A percentile compares a stretch with the other conserved stretches of the same genome.
Evolutionary conservation across 2,329 filamentous ascomycete species (phyloP).

Genomic region (Fusarium staphyleae): DNA sequence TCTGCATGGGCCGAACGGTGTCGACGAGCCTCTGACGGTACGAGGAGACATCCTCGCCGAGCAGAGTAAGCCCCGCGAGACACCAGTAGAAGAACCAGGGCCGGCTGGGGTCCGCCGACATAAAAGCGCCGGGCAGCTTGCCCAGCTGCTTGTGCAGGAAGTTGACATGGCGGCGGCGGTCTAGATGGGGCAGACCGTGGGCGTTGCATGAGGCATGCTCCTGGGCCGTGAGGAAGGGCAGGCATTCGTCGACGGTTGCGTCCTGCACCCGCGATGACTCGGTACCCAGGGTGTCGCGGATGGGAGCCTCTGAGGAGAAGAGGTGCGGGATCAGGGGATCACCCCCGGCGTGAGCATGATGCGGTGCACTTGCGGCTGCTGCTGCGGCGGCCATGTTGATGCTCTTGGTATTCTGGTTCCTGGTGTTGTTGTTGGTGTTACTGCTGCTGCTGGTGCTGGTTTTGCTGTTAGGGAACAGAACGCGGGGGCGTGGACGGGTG

Average conservation of each 20-base stretch:
- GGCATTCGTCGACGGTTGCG: slow-evolving; percentile 70
- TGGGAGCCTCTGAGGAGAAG: slow-evolving; percentile 64
- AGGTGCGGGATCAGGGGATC: slow-evolving; percentile 57
- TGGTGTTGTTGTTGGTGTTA: slow-evolving; percentile 8
- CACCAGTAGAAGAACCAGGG: slow-evolving; percentile 98
- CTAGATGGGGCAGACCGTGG: slow-evolving; percentile 77
- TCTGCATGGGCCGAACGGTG: slow-evolving; percentile 84
- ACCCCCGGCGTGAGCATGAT: slow-evolving; percentile 10
- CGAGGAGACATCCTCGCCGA: slow-evolving; percentile 75
- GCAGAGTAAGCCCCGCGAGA: slow-evolving; percentile 73
- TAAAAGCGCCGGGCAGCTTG: slow-evolving; percentile 73
- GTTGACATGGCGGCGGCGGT: slow-evolving; percentile 64
- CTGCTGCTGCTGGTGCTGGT: slow-evolving; percentile 7
- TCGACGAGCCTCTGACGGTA: slow-evolving; percentile 75
- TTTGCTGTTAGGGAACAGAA: slow-evolving; percentile 43
- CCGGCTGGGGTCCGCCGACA: slow-evolving; percentile 81
- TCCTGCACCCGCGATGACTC: slow-evolving; percentile 73
- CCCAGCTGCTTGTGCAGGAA: slow-evolving; percentile 68
- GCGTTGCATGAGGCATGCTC: slow-evolving; percentile 66
- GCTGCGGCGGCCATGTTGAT: slow-evolving; percentile 24
- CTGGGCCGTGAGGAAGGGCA: slow-evolving; percentile 70
- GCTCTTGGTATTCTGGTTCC: slow-evolving; percentile 7
- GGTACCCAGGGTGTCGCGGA: slow-evolving; percentile 72
- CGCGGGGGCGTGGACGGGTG: slow-evolving; percentile 42
- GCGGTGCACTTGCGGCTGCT: slow-evolving; percentile 12